A percentile compares a stretch with the other conserved stretches of the same genome.
These are phyloP conservation scores for Globisporangium canariense DNA, from an alignment of 352 stramenopile species.

Conservation along the genomic window DNA sequence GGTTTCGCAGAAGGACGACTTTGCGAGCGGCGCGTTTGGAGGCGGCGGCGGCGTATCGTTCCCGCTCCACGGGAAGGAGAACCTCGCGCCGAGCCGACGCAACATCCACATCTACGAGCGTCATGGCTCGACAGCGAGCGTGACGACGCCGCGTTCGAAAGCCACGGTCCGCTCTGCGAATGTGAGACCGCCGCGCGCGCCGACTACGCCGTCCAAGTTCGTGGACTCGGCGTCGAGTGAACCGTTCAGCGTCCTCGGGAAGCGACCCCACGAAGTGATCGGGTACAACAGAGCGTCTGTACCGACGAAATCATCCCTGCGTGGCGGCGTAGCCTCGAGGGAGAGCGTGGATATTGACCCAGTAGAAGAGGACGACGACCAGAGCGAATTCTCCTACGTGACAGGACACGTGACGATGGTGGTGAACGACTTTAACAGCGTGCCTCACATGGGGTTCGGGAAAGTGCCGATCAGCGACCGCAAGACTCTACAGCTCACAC, in stretches of 20 bases:
- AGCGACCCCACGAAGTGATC: conserved; percentile 9
- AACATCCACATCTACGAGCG: conserved; percentile 18
- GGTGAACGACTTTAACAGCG: conserved; percentile 40
- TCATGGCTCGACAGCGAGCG: neutral
- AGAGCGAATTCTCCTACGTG: neutral
- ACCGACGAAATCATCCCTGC: neutral
- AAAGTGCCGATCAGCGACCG: conserved; percentile 41
- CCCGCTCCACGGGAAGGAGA: conserved; percentile 19
- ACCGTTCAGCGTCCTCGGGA: conserved; percentile 20
- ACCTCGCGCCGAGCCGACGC: conserved; percentile 17
- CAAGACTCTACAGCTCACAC: conserved; percentile 42
- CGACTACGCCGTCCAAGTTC: conserved; percentile 8
- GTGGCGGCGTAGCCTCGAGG: neutral
- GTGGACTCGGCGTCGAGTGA: neutral
- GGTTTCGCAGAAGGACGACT: conserved; percentile 2
- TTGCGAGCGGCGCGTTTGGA: neutral
- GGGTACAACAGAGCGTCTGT: neutral
- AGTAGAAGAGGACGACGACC: conserved; percentile 1
- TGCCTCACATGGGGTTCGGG: conserved; percentile 51
- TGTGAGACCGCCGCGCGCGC: conserved; percentile 14
- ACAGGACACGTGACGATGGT: conserved; percentile 27
- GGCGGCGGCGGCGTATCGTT: neutral
- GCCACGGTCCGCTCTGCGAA: neutral
- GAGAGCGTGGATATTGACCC: neutral
- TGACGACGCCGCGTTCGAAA: conserved; percentile 1